Evolutionary conservation across 2,329 filamentous ascomycete species (phyloP).

Genomic region (Neopestalotiopsis clavispora): DNA sequence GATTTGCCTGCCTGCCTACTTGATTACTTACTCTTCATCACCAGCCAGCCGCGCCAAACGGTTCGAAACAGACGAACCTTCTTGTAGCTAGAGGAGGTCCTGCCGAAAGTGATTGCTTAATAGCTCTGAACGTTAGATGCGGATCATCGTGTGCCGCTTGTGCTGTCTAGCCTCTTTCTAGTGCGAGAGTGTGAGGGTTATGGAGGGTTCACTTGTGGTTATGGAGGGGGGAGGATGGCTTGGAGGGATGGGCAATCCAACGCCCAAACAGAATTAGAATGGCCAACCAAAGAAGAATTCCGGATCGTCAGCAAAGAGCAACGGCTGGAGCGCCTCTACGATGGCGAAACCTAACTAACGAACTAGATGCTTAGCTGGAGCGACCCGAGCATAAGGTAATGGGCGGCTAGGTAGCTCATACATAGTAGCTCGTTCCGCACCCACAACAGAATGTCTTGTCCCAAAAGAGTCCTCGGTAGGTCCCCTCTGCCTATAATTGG

Average conservation of each 20-base stretch:
- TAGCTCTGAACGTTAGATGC: constrained; percentile 2
- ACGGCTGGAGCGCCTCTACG: constrained; percentile 1
- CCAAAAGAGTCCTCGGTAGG: neutral
- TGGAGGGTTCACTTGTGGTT: too few relatives aligned
- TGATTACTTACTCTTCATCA: neutral
- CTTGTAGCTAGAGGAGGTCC: neutral
- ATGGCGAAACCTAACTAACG: constrained; percentile 9
- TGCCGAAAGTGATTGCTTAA: constrained; percentile 2
- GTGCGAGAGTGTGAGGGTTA: neutral
- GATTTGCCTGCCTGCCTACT: neutral
- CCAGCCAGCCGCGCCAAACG: neutral
- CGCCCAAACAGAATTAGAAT: neutral
- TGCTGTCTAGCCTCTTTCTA: neutral
- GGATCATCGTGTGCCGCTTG: neutral
- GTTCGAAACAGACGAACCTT: constrained; percentile 2
- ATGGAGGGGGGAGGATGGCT: too few relatives aligned
- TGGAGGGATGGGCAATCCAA: neutral
- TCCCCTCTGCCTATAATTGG: neutral
- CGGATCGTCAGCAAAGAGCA: neutral
- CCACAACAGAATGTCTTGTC: neutral
- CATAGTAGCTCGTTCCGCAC: neutral
- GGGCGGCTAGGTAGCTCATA: neutral
- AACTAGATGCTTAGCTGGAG: constrained; percentile 7
- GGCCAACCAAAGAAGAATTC: neutral
- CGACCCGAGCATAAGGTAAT: constrained; percentile 15